Evolutionary conservation across 148 eudicot genomes (phyloP).

Genomic region (Silene conica): DNA sequence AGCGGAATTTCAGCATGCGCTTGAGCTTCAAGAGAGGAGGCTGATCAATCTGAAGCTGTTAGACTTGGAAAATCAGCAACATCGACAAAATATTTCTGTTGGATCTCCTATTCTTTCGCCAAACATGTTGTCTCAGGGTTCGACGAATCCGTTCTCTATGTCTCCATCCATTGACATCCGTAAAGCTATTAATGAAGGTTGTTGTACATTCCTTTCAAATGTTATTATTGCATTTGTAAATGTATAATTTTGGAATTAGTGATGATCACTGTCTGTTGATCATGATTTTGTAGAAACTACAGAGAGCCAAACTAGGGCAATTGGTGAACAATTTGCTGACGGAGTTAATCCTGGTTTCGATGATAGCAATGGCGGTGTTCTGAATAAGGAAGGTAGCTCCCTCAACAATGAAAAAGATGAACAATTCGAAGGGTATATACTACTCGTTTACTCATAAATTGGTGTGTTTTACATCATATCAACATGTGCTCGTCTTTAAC

Average conservation of each 20-base stretch:
- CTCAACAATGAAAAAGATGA: constrained; percentile 30
- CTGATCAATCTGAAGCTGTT: constrained; percentile 68
- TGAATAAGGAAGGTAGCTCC: constrained; percentile 26
- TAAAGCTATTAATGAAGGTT: constrained; percentile 52
- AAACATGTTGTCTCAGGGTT: too few species aligned
- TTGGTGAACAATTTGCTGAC: background rate
- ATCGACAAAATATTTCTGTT: constrained; percentile 27
- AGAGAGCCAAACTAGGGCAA: too few species aligned
- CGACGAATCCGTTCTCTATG: too few species aligned
- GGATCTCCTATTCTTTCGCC: too few species aligned
- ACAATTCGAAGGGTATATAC: constrained; percentile 54
- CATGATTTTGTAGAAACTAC: constrained; percentile 24
- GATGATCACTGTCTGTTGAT: too few species aligned
- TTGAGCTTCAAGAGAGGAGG: constrained; percentile 73
- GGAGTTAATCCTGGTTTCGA: constrained; percentile 22
- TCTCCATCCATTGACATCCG: constrained; percentile 14
- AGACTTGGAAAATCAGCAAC: constrained; percentile 48
- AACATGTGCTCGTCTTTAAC: too few species aligned
- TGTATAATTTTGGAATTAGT: too few species aligned
- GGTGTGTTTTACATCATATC: too few species aligned
- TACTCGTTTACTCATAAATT: too few species aligned
- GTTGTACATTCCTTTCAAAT: background rate
- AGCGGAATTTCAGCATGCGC: constrained; percentile 72
- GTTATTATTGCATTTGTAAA: too few species aligned
- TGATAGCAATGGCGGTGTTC: constrained; percentile 28